Evolutionary conservation across 768 basidiomycete genomes (phyloP).

Genomic region (Leccinellum luteum): DNA sequence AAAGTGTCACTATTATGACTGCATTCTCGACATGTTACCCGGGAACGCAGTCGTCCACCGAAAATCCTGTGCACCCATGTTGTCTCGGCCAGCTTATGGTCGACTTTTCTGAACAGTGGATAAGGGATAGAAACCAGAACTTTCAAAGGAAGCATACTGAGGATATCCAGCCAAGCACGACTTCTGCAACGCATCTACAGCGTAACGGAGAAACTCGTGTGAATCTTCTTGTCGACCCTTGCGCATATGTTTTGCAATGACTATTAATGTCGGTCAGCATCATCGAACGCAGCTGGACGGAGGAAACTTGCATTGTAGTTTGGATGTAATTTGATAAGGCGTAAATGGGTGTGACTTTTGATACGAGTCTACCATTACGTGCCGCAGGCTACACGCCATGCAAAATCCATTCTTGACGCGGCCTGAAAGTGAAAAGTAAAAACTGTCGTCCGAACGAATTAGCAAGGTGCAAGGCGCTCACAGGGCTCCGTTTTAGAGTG

Average conservation of each 20-base stretch:
- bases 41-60: slow-evolving; percentile 86
- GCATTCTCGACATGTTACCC: slow-evolving; percentile 84
- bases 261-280: slow-evolving; percentile 38
- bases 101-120: slow-evolving; percentile 53
- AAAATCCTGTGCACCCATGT: slow-evolving; percentile 96
- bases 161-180: slow-evolving; percentile 71
- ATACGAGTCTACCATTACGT: slow-evolving; percentile 56
- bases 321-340: slow-evolving; percentile 62
- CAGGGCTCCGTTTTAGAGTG: slow-evolving; percentile 56
- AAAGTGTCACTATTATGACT: slow-evolving; percentile 91
- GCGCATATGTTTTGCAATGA: slow-evolving; percentile 88
- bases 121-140: slow-evolving; percentile 11
- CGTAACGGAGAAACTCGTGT: slow-evolving; percentile 95
- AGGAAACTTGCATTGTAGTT: slow-evolving; percentile 60
- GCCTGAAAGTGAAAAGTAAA: slow-evolving; percentile 32
- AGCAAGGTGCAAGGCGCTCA: slow-evolving; percentile 38
- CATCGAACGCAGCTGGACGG: not conserved
- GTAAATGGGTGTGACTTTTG: slow-evolving; percentile 47
- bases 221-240: slow-evolving; percentile 95
- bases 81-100: slow-evolving; percentile 71
- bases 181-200: slow-evolving; percentile 88
- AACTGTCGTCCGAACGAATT: not conserved
- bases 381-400: slow-evolving; percentile 71
- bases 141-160: slow-evolving; percentile 48
- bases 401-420: slow-evolving; percentile 57